Evolutionary conservation across 768 basidiomycete species (phyloP).

Genomic region (Phanerodontia chrysosporium): DNA sequence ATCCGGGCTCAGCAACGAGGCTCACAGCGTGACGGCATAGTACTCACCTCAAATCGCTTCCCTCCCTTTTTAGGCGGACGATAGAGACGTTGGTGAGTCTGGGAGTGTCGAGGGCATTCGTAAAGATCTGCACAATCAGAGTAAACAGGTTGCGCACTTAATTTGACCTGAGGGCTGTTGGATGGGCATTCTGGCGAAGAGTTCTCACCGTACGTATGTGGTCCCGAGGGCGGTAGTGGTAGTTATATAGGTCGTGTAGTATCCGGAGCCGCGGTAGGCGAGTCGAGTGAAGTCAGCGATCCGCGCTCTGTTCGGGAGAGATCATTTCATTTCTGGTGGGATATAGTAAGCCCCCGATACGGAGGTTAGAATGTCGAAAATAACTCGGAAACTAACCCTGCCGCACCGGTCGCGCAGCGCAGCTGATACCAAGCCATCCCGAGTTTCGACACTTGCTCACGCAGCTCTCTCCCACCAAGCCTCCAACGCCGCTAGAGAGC

Average conservation of each 20-base stretch:
- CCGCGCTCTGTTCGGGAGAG: too few relatives aligned
- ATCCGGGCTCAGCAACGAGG: not conserved
- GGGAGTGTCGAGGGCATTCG: conserved; percentile 11
- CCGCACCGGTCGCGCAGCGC: not conserved
- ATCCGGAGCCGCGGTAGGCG: not conserved
- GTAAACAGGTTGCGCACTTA: conserved; percentile 46
- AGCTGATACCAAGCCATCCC: not conserved
- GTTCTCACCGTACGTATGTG: not conserved
- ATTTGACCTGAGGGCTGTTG: conserved; percentile 89
- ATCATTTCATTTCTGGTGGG: too few relatives aligned
- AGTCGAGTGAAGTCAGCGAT: not conserved
- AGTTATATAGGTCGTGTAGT: not conserved
- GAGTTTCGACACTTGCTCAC: not conserved
- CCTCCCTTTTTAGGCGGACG: conserved; percentile 95
- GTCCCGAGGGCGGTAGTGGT: not conserved
- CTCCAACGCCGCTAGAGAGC: not conserved
- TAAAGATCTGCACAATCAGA: conserved; percentile 8
- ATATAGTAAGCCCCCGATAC: not conserved
- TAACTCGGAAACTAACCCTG: not conserved
- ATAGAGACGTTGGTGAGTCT: conserved; percentile 97
- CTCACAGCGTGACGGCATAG: not conserved
- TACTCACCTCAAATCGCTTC: conserved; percentile 90
- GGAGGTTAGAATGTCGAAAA: not conserved
- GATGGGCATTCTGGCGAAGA: conserved; percentile 39
- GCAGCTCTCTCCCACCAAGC: not conserved